A percentile compares a stretch with the other conserved stretches of the same genome.
phyloP scores from a whole-genome alignment of 306 rosid genomes.

The Sindora glabra region DNA sequence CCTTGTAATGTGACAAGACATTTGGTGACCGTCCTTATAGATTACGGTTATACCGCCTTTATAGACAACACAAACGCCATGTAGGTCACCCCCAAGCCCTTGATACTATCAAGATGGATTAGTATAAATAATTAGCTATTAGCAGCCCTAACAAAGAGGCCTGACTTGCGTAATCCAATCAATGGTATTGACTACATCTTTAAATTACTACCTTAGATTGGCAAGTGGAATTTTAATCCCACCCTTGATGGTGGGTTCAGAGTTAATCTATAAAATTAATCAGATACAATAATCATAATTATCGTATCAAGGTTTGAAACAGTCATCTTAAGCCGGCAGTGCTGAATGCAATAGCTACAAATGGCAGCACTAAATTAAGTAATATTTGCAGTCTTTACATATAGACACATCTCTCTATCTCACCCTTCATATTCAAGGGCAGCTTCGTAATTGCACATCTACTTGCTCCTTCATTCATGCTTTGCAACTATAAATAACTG shows the following conservation, averaged over 20 bases:
- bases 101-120: not conserved
- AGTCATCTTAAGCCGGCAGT: conserved; percentile 23
- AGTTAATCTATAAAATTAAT: too few species aligned
- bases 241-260: too few species aligned
- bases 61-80: not conserved
- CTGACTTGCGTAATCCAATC: too few species aligned
- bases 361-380: conserved; percentile 14
- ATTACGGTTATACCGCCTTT: not conserved
- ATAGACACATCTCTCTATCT: not conserved
- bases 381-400: not conserved
- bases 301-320: too few species aligned
- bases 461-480: conserved; percentile 17
- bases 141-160: too few species aligned
- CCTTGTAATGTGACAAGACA: not conserved
- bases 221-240: too few species aligned
- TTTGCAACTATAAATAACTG: not conserved
- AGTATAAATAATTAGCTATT: too few species aligned
- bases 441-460: not conserved
- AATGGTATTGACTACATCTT: too few species aligned
- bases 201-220: too few species aligned
- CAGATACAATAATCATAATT: too few species aligned
- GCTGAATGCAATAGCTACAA: conserved; percentile 1
- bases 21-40: not conserved
- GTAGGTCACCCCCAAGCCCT: not conserved
- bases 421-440: not conserved